A percentile compares a stretch with the other conserved stretches of the same genome.
Evolutionary conservation across 345 rosid genomes (phyloP).

Genomic region (Salix arbutifolia): DNA sequence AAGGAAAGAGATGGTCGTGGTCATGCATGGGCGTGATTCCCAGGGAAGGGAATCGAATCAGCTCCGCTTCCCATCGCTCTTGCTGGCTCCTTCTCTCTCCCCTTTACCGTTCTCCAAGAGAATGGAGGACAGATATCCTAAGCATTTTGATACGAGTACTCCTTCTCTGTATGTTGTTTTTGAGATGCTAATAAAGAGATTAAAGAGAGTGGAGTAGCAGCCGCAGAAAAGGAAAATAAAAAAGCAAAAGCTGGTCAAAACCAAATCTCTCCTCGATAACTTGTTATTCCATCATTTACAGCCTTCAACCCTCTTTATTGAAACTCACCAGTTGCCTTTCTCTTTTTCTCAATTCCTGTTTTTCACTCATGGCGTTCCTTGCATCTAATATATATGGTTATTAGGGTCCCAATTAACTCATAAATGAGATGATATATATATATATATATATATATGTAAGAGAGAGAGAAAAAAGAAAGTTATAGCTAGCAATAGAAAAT

Average conservation of each 20-base stretch:
- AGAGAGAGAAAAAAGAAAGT: too few relatives aligned
- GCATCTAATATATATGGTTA: not conserved
- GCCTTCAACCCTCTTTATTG: conserved; percentile 44
- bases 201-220: conserved; percentile 20
- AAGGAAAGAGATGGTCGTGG: too few relatives aligned
- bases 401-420: too few relatives aligned
- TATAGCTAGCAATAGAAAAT: too few relatives aligned
- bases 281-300: conserved; percentile 38
- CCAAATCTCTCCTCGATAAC: conserved; percentile 41
- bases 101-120: conserved; percentile 57
- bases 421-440: too few relatives aligned
- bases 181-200: not conserved
- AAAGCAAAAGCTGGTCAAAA: conserved; percentile 52
- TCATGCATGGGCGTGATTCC: conserved; percentile 53
- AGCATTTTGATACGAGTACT: not conserved
- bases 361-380: not conserved
- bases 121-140: conserved; percentile 40
- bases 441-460: too few relatives aligned
- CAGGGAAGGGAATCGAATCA: conserved; percentile 47
- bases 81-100: not conserved
- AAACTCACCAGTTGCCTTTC: conserved; percentile 44
- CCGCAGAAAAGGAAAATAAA: conserved; percentile 25
- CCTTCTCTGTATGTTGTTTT: not conserved
- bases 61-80: conserved; percentile 27
- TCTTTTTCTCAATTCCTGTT: conserved; percentile 23